Evolutionary conservation across 1,139 yeast species (phyloP).

Genomic region (Suhomyces ambrosiae): DNA sequence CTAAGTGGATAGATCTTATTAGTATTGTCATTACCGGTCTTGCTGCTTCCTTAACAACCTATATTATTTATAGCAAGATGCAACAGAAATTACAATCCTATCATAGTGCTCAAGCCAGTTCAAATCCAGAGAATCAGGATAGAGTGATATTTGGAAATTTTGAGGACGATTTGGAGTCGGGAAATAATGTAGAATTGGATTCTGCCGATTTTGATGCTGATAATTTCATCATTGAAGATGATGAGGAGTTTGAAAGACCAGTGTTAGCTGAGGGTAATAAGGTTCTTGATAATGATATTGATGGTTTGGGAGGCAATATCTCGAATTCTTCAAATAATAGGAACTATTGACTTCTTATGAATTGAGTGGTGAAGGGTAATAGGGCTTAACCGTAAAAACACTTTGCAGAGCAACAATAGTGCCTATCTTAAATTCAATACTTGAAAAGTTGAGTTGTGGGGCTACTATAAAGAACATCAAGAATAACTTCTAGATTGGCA

Average conservation of each 20-base stretch:
- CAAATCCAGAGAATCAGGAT: conserved; percentile 24
- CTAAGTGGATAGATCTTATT: conserved; percentile 61
- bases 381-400: no score
- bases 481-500: no score
- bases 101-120: conserved; percentile 21
- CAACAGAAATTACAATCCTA: conserved; percentile 40
- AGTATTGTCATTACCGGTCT: conserved; percentile 61
- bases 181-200: conserved; percentile 35
- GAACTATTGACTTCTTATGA: conserved; percentile 7
- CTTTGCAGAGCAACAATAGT: no score
- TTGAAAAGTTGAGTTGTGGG: no score
- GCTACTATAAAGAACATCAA: no score
- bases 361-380: no score
- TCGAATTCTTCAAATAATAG: conserved; percentile 9
- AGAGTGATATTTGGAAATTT: conserved; percentile 44
- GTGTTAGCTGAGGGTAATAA: no score
- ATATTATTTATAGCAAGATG: conserved; percentile 68
- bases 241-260: conserved; percentile 13
- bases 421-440: no score
- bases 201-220: conserved; percentile 40
- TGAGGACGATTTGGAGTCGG: conserved; percentile 36
- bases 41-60: conserved; percentile 66
- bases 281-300: conserved; percentile 2
- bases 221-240: conserved; percentile 38
- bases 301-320: conserved; percentile 3